A percentile compares a stretch with the other conserved stretches of the same genome.
Evolutionary conservation across 2,329 filamentous ascomycete genomes (phyloP).

Genomic region (Pseudogymnoascus sp.): DNA sequence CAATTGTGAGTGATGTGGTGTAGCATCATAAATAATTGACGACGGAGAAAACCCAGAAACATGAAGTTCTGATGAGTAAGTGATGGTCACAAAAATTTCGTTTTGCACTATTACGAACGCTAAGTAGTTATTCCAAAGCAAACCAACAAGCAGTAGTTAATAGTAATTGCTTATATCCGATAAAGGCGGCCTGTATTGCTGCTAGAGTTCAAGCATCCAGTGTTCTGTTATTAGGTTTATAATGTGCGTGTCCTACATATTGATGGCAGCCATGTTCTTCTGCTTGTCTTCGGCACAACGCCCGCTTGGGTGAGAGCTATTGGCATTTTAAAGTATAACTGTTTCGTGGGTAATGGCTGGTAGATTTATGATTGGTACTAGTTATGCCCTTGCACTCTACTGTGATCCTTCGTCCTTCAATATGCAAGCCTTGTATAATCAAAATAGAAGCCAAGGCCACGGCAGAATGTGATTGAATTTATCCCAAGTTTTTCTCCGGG

Average conservation of each 20-base stretch:
- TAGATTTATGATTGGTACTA: background rate
- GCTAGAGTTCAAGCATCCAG: background rate
- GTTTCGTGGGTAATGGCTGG: background rate
- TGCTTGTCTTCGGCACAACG: background rate
- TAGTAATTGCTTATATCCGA: background rate
- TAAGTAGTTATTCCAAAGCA: too few species aligned
- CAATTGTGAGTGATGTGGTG: background rate
- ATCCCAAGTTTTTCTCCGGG: background rate
- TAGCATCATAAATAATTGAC: background rate
- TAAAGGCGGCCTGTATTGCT: background rate
- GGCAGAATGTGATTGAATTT: background rate
- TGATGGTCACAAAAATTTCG: background rate
- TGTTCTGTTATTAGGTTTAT: background rate
- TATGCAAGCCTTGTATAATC: background rate
- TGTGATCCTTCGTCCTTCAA: background rate
- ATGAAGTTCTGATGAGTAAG: background rate
- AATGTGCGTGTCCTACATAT: background rate
- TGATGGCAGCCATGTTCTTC: background rate
- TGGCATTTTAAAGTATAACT: background rate
- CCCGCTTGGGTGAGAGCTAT: background rate
- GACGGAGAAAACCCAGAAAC: background rate
- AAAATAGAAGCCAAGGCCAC: background rate
- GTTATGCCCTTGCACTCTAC: background rate
- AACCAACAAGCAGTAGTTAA: background rate
- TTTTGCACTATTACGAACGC: background rate